Evolutionary conservation across 768 basidiomycete species (phyloP).

Genomic region (Boletales sp.): DNA sequence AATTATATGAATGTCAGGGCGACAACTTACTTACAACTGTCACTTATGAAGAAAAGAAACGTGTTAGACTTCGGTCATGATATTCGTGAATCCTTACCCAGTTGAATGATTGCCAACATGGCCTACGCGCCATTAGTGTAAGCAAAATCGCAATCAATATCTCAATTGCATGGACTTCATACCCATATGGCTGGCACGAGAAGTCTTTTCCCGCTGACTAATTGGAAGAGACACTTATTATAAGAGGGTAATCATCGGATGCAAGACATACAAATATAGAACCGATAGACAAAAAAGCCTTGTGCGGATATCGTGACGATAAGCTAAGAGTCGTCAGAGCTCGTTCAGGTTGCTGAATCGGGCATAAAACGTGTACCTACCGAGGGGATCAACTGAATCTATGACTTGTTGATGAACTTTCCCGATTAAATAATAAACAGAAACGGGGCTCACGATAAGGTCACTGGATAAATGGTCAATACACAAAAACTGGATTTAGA

Average conservation of each 20-base stretch:
- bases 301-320: constrained; percentile 3
- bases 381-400: neutral
- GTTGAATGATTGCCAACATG: neutral
- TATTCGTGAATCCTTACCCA: constrained; percentile 4
- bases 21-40: no score
- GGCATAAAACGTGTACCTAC: neutral
- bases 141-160: neutral
- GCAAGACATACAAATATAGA: constrained; percentile 9
- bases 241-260: no score
- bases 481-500: no score
- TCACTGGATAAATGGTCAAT: neutral
- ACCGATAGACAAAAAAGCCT: constrained; percentile 11
- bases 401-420: neutral
- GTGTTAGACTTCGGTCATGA: no score
- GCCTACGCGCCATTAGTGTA: neutral
- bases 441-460: neutral
- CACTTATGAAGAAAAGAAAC: no score
- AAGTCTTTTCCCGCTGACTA: constrained; percentile 3
- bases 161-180: neutral
- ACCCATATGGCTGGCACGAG: neutral
- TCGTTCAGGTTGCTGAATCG: neutral
- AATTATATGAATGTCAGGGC: no score
- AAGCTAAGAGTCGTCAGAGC: constrained; percentile 2
- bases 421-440: no score
- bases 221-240: no score